phyloP scores from a whole-genome alignment of 2,329 filamentous ascomycete species.

The Diplodia scrobiculata region DNA sequence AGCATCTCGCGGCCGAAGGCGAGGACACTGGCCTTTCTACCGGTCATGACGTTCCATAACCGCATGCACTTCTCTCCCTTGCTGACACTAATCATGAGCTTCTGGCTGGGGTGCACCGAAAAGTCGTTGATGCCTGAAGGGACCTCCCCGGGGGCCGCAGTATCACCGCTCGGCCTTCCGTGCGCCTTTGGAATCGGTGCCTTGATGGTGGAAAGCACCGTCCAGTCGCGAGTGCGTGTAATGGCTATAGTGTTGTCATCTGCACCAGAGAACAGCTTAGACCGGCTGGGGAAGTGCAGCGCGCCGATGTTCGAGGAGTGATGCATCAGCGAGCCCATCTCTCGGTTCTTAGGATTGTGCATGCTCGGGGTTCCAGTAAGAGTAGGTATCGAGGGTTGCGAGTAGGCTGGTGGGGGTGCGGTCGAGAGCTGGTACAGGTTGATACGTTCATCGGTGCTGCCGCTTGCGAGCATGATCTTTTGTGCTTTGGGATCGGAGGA shows the following conservation, averaged over 20 bases:
- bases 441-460: constrained; percentile 89
- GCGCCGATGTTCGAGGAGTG: constrained; percentile 80
- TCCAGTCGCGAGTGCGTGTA: constrained; percentile 85
- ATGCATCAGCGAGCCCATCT: constrained; percentile 83
- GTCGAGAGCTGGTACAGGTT: constrained; percentile 87
- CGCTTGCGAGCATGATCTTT: constrained; percentile 86
- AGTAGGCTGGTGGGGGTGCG: constrained; percentile 55
- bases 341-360: constrained; percentile 83
- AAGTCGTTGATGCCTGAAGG: constrained; percentile 94
- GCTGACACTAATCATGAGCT: constrained; percentile 91
- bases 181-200: constrained; percentile 78
- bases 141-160: constrained; percentile 75
- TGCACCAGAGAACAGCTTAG: constrained; percentile 82
- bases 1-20: constrained; percentile 78
- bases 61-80: constrained; percentile 89
- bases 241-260: constrained; percentile 93
- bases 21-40: constrained; percentile 89
- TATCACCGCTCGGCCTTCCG: constrained; percentile 85
- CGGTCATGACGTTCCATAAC: constrained; percentile 94
- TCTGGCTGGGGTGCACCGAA: constrained; percentile 92
- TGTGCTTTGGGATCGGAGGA: constrained; percentile 61
- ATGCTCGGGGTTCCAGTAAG: constrained; percentile 72
- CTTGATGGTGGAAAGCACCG: constrained; percentile 82
- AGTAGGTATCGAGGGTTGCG: constrained; percentile 63
- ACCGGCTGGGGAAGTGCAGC: constrained; percentile 78